Base-by-base conservation (phyloP, 139 green algal species). In the Haematococcus sp. region DNA sequence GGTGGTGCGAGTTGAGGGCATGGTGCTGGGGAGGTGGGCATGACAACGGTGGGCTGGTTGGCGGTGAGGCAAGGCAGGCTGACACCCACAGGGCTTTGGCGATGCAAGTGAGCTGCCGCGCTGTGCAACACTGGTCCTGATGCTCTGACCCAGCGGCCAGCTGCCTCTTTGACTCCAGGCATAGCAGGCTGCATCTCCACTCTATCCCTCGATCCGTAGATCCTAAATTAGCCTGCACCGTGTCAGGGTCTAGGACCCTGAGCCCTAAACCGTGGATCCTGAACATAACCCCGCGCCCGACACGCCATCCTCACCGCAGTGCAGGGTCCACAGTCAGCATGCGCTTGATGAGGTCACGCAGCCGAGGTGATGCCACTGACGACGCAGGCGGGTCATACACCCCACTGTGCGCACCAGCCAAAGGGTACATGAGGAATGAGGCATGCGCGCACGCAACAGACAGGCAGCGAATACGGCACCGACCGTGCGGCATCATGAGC, bases 291-390 rank as follows among this genome's bases (percentile, higher is more conserved):
- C 9, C 17, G 22, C 34, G 1, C n/a, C 25, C 4, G n/a, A 4
- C 20, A 64, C 56, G 4, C 33, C 91, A 75, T 2, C 74, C 83
- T 43, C 89, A 88, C 74, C 91, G 85, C 68, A 70, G 44, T 25
- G 65, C 75, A 15, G 90, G 88, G 68, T 96, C 92, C 30, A 94
- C 82, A 1, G 79, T 86, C 32, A 97, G 80, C 88, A 97, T 93
- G 34, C 81, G 71, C 16, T 71, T 74, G 25, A 90, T 73, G 16
- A 90, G 69, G 59, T 87, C 79, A 13, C 73, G 46, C 77, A 82
- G 20, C 73, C 72, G 3, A 25, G 46, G 4, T 27, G 66, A 72
- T 2, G 70, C 73, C 88, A 28, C 23, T 31, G 2, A 3, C 27
- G 2, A 1, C 82, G 79, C 63, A 87, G 77, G 40, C 27, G 82